Evolutionary conservation across 306 rosid genomes (phyloP).

Genomic region (Clitoria ternatea): DNA sequence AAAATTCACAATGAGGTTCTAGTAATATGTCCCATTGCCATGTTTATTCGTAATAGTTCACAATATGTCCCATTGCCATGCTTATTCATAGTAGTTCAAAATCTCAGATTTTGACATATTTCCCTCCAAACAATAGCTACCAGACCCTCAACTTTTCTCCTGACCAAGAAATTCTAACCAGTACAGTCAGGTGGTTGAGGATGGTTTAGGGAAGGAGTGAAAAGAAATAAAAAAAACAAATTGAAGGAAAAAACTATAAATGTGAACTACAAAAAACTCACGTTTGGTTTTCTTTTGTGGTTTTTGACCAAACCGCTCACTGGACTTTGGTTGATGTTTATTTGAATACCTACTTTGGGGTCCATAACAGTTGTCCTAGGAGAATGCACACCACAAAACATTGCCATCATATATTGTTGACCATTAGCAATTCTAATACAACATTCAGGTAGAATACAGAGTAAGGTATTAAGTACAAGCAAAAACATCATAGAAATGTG

Average conservation of each 20-base stretch:
- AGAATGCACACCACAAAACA: slow-evolving; percentile 16
- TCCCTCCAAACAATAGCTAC: neutral
- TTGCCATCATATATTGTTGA: neutral
- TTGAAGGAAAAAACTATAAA: neutral
- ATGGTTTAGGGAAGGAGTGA: neutral
- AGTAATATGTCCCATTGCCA: neutral
- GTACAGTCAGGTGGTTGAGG: neutral
- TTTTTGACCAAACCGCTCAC: slow-evolving; percentile 38
- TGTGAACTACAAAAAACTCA: slow-evolving; percentile 29
- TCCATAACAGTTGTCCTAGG: slow-evolving; percentile 32
- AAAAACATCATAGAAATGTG: neutral
- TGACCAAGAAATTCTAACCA: neutral
- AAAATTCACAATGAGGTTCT: neutral
- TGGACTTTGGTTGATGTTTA: slow-evolving; percentile 49
- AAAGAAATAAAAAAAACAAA: neutral
- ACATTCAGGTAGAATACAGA: neutral
- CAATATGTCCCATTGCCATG: neutral
- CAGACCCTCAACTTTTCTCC: neutral
- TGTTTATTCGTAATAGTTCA: neutral
- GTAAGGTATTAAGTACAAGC: neutral
- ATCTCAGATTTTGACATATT: neutral
- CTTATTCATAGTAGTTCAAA: neutral
- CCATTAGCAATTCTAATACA: neutral
- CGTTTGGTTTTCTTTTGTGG: slow-evolving; percentile 55
- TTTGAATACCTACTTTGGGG: slow-evolving; percentile 26